phyloP scores from a whole-genome alignment of 805 yeast species.

The Metschnikowia santaceciliae region DNA sequence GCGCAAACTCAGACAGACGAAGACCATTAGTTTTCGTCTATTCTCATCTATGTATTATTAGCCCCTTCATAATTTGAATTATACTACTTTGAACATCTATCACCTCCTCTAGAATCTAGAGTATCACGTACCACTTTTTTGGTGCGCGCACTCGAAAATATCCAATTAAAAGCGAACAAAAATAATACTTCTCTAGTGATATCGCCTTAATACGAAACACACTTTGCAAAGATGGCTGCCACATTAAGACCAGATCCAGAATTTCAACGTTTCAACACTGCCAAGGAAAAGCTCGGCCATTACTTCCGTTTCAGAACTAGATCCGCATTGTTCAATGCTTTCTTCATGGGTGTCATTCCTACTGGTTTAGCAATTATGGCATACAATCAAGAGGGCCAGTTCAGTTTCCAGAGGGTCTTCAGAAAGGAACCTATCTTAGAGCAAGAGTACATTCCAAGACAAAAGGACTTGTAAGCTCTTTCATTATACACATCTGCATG shows the following conservation, averaged over 20 bases:
- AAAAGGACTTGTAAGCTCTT: conserved; percentile 33
- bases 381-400: conserved; percentile 38
- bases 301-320: conserved; percentile 41
- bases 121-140: background rate
- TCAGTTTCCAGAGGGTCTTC: conserved; percentile 28
- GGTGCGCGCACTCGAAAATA: conserved; percentile 15
- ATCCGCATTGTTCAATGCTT: conserved; percentile 31
- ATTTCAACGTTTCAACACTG: conserved; percentile 38
- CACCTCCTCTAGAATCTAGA: too few species aligned
- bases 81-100: background rate
- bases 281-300: conserved; percentile 39
- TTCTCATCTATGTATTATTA: background rate
- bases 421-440: conserved; percentile 35
- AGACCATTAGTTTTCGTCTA: background rate
- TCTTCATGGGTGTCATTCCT: conserved; percentile 39
- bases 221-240: conserved; percentile 31
- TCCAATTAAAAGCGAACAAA: conserved; percentile 18
- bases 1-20: conserved; percentile 3
- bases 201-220: background rate
- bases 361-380: conserved; percentile 34
- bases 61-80: background rate
- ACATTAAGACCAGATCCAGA: conserved; percentile 43
- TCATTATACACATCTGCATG: background rate
- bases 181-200: background rate
- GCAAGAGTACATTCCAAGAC: conserved; percentile 41